phyloP scores from a whole-genome alignment of 768 basidiomycete species.

The Rubroboletus pulcherrimus region DNA sequence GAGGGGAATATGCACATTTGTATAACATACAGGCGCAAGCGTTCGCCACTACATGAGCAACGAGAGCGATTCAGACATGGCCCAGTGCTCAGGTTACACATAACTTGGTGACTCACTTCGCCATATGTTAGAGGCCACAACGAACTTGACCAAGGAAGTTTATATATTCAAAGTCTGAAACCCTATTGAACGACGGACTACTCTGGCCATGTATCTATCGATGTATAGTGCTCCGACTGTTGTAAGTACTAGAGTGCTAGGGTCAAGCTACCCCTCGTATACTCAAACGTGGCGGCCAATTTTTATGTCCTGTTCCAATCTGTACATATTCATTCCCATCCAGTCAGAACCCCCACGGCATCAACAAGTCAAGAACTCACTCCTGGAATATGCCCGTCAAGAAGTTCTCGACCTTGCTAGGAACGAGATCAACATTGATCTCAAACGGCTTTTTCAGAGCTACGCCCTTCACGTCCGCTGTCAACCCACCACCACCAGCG shows the following conservation, averaged over 20 bases:
- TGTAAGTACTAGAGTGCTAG: too few species aligned
- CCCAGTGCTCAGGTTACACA: background rate
- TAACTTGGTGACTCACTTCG: too few species aligned
- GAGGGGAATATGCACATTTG: slow-evolving; percentile 33
- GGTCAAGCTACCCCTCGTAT: too few species aligned
- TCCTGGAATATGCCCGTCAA: background rate
- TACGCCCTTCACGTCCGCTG: background rate
- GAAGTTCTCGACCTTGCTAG: background rate
- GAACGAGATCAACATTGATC: background rate
- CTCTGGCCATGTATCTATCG: too few species aligned
- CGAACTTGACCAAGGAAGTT: too few species aligned
- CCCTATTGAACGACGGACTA: too few species aligned
- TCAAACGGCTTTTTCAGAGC: background rate
- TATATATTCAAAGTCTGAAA: too few species aligned
- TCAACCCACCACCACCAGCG: background rate
- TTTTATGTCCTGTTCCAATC: background rate
- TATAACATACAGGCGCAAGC: slow-evolving; percentile 34
- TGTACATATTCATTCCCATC: background rate
- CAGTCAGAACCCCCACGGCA: background rate
- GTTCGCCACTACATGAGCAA: slow-evolving; percentile 13
- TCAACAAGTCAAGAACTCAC: background rate
- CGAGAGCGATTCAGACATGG: background rate
- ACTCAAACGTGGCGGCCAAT: background rate
- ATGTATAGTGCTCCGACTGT: too few species aligned
- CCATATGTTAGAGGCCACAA: too few species aligned